Evolutionary conservation across 129 eudicot species (phyloP).

Genomic region (Escallonia rubra): DNA sequence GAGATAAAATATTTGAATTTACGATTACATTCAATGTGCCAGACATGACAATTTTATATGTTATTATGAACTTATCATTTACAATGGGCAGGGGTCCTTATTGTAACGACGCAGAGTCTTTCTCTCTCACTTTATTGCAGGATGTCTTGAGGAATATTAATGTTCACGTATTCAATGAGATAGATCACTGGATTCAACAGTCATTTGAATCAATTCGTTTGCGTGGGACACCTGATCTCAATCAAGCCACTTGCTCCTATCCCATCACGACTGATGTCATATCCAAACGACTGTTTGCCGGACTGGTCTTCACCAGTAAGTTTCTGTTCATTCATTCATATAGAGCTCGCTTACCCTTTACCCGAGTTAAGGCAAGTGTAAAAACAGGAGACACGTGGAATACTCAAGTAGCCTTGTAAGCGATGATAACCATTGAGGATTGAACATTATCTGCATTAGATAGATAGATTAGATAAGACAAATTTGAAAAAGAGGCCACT

Average conservation of each 20-base stretch:
- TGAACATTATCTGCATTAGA: too few species aligned
- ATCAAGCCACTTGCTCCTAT: slow-evolving; percentile 41
- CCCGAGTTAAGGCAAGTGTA: not conserved
- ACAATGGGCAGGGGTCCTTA: not conserved
- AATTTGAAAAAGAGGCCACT: too few species aligned
- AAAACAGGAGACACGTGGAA: not conserved
- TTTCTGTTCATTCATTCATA: slow-evolving; percentile 1
- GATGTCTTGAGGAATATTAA: slow-evolving; percentile 60
- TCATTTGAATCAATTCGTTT: slow-evolving; percentile 55
- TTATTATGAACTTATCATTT: not conserved
- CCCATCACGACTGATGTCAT: slow-evolving; percentile 45
- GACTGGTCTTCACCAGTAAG: slow-evolving; percentile 69
- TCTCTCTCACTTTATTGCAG: slow-evolving; percentile 28
- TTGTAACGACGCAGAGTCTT: not conserved
- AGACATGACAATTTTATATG: not conserved
- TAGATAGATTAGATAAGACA: too few species aligned
- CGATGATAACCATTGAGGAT: too few species aligned
- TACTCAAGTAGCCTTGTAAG: too few species aligned
- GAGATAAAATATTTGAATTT: not conserved
- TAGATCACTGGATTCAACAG: slow-evolving; percentile 60
- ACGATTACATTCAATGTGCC: not conserved
- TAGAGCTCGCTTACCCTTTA: not conserved
- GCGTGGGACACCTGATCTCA: slow-evolving; percentile 32
- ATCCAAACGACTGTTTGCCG: slow-evolving; percentile 56
- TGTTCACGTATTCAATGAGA: slow-evolving; percentile 47